phyloP scores from a whole-genome alignment of 306 rosid genomes.

The Cicer judaicum region DNA sequence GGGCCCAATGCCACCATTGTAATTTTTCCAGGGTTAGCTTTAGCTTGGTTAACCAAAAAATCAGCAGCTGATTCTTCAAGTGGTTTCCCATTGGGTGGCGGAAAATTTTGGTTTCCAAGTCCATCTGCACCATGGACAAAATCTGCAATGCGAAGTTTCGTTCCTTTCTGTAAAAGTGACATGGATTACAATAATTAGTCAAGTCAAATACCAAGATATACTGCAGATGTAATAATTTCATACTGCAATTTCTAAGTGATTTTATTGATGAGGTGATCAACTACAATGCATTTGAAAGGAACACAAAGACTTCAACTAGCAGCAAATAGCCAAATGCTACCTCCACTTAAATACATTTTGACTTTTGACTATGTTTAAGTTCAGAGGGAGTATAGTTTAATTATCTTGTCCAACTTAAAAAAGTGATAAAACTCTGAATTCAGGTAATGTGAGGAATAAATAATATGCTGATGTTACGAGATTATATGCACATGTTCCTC shows the following conservation, averaged over 20 bases:
- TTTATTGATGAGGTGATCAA: conserved; percentile 20
- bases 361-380: no score
- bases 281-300: conserved; percentile 18
- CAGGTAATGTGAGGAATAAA: conserved; percentile 12
- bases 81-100: conserved; percentile 83
- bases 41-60: conserved; percentile 82
- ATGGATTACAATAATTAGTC: conserved; percentile 20
- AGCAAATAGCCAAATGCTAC: neutral
- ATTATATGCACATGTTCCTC: neutral
- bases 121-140: conserved; percentile 95
- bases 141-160: conserved; percentile 84
- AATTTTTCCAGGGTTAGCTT: conserved; percentile 73
- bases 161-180: conserved; percentile 58
- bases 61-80: conserved; percentile 69
- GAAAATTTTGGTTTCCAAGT: conserved; percentile 95
- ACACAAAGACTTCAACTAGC: neutral
- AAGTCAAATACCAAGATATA: conserved; percentile 7
- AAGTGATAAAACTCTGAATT: neutral
- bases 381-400: neutral
- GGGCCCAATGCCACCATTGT: conserved; percentile 94
- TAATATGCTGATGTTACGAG: conserved; percentile 8
- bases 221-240: conserved; percentile 15
- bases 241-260: conserved; percentile 2
- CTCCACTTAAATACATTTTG: no score
- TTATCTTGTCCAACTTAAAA: neutral